Conservation (phyloP, 441 rosid species). For the Arabidopsis lyrata region DNA sequence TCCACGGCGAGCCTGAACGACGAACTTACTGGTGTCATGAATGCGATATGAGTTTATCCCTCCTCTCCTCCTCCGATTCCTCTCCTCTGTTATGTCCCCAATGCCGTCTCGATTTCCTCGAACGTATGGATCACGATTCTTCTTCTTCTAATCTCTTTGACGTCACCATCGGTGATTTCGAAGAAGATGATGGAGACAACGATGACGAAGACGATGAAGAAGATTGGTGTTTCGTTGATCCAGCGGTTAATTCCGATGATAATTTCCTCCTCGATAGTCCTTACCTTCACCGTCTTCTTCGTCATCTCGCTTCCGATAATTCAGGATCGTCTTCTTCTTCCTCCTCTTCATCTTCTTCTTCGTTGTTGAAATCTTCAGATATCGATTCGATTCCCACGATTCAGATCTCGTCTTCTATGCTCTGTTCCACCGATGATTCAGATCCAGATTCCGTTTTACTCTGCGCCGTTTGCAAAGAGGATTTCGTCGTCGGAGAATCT, state of each 20-base stretch:
- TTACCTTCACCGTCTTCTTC: constrained; percentile 52
- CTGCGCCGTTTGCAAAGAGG: constrained; percentile 68
- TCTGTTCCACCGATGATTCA: constrained; percentile 31
- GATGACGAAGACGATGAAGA: constrained; percentile 26
- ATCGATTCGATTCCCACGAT: constrained; percentile 51
- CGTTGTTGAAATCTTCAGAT: constrained; percentile 24
- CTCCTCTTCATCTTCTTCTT: constrained; percentile 15
- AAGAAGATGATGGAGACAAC: constrained; percentile 10
- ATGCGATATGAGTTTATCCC: constrained; percentile 64
- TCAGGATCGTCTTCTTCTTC: constrained; percentile 18
- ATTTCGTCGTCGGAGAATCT: constrained; percentile 50
- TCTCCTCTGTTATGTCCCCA: constrained; percentile 54
- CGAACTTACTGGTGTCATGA: constrained; percentile 70
- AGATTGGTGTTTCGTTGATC: constrained; percentile 49
- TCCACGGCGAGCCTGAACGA: constrained; percentile 34
- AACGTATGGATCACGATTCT: constrained; percentile 52
- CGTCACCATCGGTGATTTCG: constrained; percentile 34
- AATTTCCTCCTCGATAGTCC: constrained; percentile 56
- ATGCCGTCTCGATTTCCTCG: constrained; percentile 50
- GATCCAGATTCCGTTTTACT: constrained; percentile 43
- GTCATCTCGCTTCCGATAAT: constrained; percentile 44
- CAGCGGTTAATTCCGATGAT: constrained; percentile 44
- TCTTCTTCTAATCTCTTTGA: constrained; percentile 30
- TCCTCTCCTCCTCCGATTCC: constrained; percentile 43
- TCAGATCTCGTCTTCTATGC: constrained; percentile 38